Percentiles rank a stretch among this genome's conserved stretches.
Conservation (phyloP, 2,329 filamentous ascomycete species). For the Claviceps spartinae region DNA sequence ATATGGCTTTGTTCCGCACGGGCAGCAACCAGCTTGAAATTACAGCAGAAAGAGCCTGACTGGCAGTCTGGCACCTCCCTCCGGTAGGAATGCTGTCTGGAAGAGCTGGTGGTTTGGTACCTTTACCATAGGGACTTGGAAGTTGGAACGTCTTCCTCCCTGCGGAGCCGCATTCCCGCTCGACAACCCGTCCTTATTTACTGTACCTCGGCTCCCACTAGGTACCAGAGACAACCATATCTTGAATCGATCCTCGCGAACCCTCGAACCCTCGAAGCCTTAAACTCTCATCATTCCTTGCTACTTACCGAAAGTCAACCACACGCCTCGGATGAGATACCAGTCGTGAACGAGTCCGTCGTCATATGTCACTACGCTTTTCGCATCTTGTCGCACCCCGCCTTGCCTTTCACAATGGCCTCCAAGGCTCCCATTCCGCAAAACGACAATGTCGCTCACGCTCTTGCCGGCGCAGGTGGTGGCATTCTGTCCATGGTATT, state of each 20-base stretch:
- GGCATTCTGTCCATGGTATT: conserved; percentile 91
- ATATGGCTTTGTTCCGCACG: conserved; percentile 1
- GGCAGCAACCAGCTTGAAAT: background rate
- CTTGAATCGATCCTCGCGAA: background rate
- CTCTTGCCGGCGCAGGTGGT: conserved; percentile 81
- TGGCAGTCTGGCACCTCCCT: background rate
- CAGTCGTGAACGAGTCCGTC: background rate
- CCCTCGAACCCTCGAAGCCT: background rate
- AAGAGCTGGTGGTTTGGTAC: background rate
- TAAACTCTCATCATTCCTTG: background rate
- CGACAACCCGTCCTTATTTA: background rate
- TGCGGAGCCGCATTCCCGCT: background rate
- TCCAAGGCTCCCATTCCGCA: conserved; percentile 59
- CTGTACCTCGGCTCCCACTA: conserved; percentile 4
- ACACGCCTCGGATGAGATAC: background rate
- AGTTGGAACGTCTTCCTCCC: background rate
- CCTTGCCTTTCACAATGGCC: conserved; percentile 14
- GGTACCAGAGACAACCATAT: background rate
- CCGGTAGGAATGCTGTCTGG: background rate
- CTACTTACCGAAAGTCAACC: too few species aligned
- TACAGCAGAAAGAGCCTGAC: background rate
- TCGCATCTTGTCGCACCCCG: background rate
- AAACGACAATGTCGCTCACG: conserved; percentile 94
- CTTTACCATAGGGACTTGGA: too few species aligned
- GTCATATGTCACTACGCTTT: background rate